phyloP scores from a whole-genome alignment of 371 early-diverging fungal genomes.

The Zychaea mexicana region DNA sequence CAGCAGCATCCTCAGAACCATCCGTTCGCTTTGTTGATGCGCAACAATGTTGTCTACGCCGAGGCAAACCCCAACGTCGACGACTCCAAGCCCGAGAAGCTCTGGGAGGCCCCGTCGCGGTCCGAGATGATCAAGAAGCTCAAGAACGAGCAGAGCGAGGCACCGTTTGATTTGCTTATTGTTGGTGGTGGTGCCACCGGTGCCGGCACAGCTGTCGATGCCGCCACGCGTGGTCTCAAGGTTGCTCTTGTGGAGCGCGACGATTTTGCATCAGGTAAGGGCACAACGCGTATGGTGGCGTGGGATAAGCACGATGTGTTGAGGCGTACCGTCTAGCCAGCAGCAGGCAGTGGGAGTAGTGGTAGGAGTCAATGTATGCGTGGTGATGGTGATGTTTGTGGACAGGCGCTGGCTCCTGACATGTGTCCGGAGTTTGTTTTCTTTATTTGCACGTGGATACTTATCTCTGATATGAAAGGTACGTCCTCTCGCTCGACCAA shows the following conservation, averaged over 20 bases:
- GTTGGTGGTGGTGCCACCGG: slow-evolving; percentile 99
- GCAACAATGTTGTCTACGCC: slow-evolving; percentile 38
- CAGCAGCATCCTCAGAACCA: slow-evolving; percentile 16
- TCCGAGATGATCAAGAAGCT: slow-evolving; percentile 72
- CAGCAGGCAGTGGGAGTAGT: too few species aligned
- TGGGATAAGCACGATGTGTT: too few species aligned
- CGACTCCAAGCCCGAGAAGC: slow-evolving; percentile 52
- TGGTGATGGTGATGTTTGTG: too few species aligned
- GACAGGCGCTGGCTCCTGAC: not conserved
- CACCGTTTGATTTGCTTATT: slow-evolving; percentile 87
- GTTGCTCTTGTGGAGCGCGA: slow-evolving; percentile 97
- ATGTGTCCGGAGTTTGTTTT: slow-evolving; percentile 1
- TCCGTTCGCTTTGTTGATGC: slow-evolving; percentile 20
- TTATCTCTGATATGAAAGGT: slow-evolving; percentile 44
- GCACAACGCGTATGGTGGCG: too few species aligned
- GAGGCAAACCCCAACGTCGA: slow-evolving; percentile 35
- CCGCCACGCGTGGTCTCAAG: slow-evolving; percentile 94
- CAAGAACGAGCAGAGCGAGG: slow-evolving; percentile 50
- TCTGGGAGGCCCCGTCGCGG: slow-evolving; percentile 76
- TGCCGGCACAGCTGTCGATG: slow-evolving; percentile 96
- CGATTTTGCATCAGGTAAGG: slow-evolving; percentile 91
- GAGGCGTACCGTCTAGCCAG: too few species aligned
- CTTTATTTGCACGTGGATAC: slow-evolving; percentile 6
- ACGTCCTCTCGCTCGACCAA: slow-evolving; percentile 98
- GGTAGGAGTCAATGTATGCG: too few species aligned